Evolutionary conservation across 169 alveolate species (phyloP), one percentile per base, ranked within the genome.

Genomic region (Plasmodium gallinaceum): DNA sequence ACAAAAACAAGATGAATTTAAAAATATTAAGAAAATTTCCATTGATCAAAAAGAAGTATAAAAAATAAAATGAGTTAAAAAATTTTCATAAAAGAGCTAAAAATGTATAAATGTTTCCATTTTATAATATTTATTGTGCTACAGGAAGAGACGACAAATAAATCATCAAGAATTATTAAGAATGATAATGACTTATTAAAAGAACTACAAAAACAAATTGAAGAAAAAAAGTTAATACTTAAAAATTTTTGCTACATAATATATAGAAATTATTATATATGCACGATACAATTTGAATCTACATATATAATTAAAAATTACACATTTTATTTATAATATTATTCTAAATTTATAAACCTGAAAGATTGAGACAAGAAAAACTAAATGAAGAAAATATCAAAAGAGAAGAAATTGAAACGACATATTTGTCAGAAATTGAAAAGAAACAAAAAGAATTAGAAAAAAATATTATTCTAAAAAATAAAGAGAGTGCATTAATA

Each of bases 341-440:
- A n/a, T 54, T 3, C 9, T 54, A 54, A 18, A 7, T 54, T 54
- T 0, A 18, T 54, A n/a, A 7, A 24, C 5, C 22, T 18, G 16
- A 54, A 54, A 78, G 89, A 24, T 39, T 78, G 37, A 60, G 65
- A 48, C 43, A 58, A 22, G 76, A 66, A 51, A 65, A 78, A 57
- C 39, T 64, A 24, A 66, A 78, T 69, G 39, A 58, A 61, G 89
- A 78, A 26, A 48, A 64, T 37, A 9, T 22, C 45, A 78, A 78
- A 54, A 78, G 70, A 42, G 89, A 78, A 78, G 89, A 78, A 48
- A 78, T 78, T 42, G 89, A 78, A 78, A 78, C 89, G 20, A 37
- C 51, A 32, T 78, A 78, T 20, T 65, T 78, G 51, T 64, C 89
- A 26, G 71, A 78, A 64, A 22, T 78, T 32, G 89, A 78, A 65